phyloP scores from a whole-genome alignment of 2,329 filamentous ascomycete genomes.

The Hypoxylon sp. region DNA sequence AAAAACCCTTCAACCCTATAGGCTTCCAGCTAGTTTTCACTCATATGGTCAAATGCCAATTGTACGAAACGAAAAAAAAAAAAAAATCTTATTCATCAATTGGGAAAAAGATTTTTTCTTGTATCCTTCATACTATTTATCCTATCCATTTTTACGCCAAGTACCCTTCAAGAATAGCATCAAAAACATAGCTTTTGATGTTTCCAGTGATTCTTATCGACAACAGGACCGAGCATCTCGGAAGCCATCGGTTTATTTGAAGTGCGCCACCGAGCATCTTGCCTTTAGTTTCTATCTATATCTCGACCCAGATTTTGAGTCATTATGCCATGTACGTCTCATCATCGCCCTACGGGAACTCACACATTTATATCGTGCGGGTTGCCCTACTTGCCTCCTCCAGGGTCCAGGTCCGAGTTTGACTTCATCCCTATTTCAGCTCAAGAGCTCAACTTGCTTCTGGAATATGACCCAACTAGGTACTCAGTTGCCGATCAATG shows the following conservation, averaged over 20 bases:
- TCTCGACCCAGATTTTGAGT: not conserved
- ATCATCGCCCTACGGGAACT: not conserved
- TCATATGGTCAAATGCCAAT: too few species aligned
- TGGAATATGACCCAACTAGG: not conserved
- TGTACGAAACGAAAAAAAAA: not conserved
- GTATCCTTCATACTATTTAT: not conserved
- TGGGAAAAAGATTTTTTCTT: constrained; percentile 11
- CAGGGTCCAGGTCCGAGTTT: not conserved
- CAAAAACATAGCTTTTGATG: not conserved
- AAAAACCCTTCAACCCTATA: not conserved
- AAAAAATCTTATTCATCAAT: not conserved
- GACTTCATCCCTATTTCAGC: not conserved
- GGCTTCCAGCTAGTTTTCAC: too few species aligned
- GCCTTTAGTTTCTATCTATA: not conserved
- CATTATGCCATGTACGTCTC: not conserved
- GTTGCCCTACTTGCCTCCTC: not conserved
- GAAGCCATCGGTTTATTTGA: not conserved
- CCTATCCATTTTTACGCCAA: not conserved
- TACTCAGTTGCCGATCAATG: constrained; percentile 5
- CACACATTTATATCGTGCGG: not conserved
- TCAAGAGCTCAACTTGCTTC: not conserved
- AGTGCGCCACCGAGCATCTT: not conserved
- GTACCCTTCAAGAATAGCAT: not conserved
- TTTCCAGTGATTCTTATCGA: not conserved
- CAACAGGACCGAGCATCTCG: not conserved